Conservation (phyloP, 1,284 basidiomycete genomes). For the Cutaneotrichosporon cavernicola region DNA sequence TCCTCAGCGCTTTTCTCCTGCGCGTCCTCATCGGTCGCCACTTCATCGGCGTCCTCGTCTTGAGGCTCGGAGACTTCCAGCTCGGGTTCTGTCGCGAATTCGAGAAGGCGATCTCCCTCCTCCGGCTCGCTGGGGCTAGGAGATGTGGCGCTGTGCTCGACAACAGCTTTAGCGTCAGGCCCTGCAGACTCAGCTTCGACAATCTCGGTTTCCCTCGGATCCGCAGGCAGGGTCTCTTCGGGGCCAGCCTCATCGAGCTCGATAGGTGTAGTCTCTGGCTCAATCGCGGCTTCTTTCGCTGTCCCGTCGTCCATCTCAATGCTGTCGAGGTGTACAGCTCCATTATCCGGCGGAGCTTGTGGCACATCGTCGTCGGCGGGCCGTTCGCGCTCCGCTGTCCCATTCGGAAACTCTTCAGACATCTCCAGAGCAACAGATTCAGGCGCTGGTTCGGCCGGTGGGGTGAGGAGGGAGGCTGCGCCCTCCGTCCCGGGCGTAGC, state of each 20-base stretch:
- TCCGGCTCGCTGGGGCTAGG: neutral
- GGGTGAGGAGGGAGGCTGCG: neutral
- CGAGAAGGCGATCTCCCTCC: neutral
- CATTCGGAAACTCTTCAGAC: neutral
- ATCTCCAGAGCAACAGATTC: neutral
- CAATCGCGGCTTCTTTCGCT: too few relatives aligned
- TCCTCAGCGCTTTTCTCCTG: neutral
- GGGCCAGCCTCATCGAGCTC: too few relatives aligned
- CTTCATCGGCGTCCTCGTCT: neutral
- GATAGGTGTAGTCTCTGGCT: too few relatives aligned
- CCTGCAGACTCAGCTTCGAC: neutral
- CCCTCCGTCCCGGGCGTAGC: neutral
- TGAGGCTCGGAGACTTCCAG: neutral
- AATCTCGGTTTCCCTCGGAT: too few relatives aligned
- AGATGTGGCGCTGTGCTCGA: neutral
- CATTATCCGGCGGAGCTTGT: too few relatives aligned
- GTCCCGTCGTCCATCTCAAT: too few relatives aligned
- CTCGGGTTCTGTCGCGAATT: neutral
- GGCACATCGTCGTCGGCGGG: conserved; percentile 7
- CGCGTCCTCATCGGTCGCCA: neutral
- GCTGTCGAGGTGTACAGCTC: too few relatives aligned
- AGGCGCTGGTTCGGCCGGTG: neutral
- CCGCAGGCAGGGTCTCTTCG: too few relatives aligned
- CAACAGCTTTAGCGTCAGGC: neutral
- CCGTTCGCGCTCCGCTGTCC: conserved; percentile 5